These are phyloP conservation scores for Microdochium nivale DNA, from an alignment of 2,329 filamentous ascomycete genomes.

Conservation along the genomic window DNA sequence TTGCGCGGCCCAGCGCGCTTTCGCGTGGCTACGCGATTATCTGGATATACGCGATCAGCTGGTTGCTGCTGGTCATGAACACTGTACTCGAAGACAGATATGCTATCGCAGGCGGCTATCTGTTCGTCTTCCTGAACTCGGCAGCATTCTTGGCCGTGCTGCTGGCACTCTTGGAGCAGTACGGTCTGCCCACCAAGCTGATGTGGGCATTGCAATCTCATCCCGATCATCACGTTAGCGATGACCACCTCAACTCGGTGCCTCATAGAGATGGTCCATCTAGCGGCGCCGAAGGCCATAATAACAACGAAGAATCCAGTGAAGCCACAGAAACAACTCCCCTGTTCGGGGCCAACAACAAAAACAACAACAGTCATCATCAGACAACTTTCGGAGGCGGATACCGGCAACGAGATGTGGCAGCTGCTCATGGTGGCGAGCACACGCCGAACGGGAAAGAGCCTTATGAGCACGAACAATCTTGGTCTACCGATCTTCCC, in stretches of 20 bases:
- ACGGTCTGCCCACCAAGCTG: conserved; percentile 64
- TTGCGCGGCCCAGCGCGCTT: conserved; percentile 75
- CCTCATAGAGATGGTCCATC: conserved; percentile 12
- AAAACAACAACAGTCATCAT: conserved; percentile 55
- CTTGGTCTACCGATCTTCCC: conserved; percentile 73
- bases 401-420: conserved; percentile 39
- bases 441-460: conserved; percentile 15
- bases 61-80: conserved; percentile 62
- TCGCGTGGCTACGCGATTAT: conserved; percentile 73
- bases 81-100: conserved; percentile 73
- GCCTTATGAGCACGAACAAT: conserved; percentile 65
- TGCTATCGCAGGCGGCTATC: conserved; percentile 70
- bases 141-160: conserved; percentile 66
- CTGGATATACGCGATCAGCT: conserved; percentile 75
- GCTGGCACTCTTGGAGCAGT: conserved; percentile 72
- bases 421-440: conserved; percentile 23
- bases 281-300: conserved; percentile 15
- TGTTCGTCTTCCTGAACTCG: conserved; percentile 71
- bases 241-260: conserved; percentile 23
- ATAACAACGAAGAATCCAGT: conserved; percentile 12
- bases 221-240: conserved; percentile 32
- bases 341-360: conserved; percentile 68
- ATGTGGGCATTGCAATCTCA: conserved; percentile 55
- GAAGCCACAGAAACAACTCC: conserved; percentile 60
- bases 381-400: conserved; percentile 45